Percentiles rank a stretch among this genome's conserved stretches.
These are phyloP conservation scores for Malus hybrid DNA, from an alignment of 331 rosid genomes.

Conservation along the genomic window DNA sequence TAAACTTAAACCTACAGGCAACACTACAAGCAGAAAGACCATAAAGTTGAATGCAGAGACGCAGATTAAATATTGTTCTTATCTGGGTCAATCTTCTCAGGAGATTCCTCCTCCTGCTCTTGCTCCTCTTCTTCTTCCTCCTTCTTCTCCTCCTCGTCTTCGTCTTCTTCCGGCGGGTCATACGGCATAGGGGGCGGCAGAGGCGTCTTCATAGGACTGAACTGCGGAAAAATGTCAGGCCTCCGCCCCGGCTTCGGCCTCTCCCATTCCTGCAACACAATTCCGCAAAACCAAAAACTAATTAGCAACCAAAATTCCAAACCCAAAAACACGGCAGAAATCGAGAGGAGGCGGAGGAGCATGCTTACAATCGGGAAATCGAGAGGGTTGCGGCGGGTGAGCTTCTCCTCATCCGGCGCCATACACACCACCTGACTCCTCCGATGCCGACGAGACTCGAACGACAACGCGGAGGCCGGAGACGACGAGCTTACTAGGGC, in stretches of 20 bases:
- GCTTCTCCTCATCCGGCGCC: conserved; percentile 76
- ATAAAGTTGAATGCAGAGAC: neutral
- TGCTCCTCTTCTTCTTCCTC: conserved; percentile 64
- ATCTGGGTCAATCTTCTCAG: conserved; percentile 22
- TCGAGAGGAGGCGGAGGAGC: neutral
- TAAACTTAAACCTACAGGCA: conserved; percentile 27
- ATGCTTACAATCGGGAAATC: conserved; percentile 68
- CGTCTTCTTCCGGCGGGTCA: conserved; percentile 83
- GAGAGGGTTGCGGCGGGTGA: conserved; percentile 73
- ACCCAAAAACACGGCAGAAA: neutral
- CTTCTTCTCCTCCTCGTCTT: conserved; percentile 66
- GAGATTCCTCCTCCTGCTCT: conserved; percentile 30
- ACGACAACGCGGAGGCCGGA: neutral
- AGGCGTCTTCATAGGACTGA: conserved; percentile 90
- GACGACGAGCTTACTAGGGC: neutral
- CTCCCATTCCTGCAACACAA: conserved; percentile 67
- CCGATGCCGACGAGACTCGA: conserved; percentile 10
- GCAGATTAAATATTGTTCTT: neutral
- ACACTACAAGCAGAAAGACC: neutral
- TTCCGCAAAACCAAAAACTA: neutral
- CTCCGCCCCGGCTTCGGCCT: conserved; percentile 81
- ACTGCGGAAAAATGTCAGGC: conserved; percentile 84
- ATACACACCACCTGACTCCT: conserved; percentile 47
- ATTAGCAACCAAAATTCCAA: neutral
- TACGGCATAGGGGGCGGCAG: conserved; percentile 74